Evolutionary conservation across 495 filamentous ascomycete genomes (phyloP).

Genomic region (Corynascus novoguineensis): DNA sequence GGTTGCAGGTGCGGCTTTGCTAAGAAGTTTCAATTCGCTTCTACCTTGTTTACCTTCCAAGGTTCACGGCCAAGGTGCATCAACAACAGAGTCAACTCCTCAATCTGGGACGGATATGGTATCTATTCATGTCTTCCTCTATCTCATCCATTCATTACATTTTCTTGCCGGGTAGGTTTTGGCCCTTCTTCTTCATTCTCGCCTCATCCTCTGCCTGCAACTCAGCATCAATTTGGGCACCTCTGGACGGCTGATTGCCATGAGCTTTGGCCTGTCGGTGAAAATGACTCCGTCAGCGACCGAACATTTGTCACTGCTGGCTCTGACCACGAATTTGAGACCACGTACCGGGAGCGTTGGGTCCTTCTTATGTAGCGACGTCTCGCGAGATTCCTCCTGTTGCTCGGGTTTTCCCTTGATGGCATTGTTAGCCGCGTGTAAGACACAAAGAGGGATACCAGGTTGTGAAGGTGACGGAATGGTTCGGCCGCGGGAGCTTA

Average conservation of each 20-base stretch:
- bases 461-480: not conserved
- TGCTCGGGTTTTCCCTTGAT: constrained; percentile 13
- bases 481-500: too few relatives aligned
- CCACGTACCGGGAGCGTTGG: constrained; percentile 61
- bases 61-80: not conserved
- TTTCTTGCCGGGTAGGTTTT: constrained; percentile 21
- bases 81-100: too few relatives aligned
- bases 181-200: constrained; percentile 56
- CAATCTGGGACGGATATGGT: too few relatives aligned
- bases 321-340: not conserved
- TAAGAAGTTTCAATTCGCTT: not conserved
- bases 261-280: constrained; percentile 56
- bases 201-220: constrained; percentile 66
- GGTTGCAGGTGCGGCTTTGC: not conserved
- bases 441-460: not conserved
- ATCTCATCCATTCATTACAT: constrained; percentile 4
- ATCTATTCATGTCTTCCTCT: not conserved
- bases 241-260: constrained; percentile 64
- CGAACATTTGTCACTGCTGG: not conserved
- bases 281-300: not conserved
- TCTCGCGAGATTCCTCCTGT: constrained; percentile 45
- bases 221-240: constrained; percentile 66
- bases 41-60: not conserved
- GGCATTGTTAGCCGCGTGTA: not conserved
- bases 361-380: constrained; percentile 55